phyloP scores from a whole-genome alignment of 208 protist genomes.

The Trypanosoma brucei region DNA sequence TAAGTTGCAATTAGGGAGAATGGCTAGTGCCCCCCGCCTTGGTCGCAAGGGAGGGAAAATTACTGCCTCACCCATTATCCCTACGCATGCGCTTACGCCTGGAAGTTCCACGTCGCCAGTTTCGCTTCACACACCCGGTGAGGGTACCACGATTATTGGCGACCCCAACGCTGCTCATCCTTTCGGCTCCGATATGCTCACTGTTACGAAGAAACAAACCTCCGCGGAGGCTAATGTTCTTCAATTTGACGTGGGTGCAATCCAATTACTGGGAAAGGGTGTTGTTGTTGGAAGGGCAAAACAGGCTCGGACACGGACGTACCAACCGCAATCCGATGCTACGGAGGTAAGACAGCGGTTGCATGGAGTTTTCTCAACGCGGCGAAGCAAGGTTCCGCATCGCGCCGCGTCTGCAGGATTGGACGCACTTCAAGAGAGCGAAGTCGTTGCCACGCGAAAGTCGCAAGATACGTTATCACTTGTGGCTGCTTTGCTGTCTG shows the following conservation, averaged over 20 bases:
- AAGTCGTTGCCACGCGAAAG: slow-evolving; percentile 48
- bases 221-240: slow-evolving; percentile 48
- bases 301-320: slow-evolving; percentile 56
- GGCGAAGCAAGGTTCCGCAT: slow-evolving; percentile 4
- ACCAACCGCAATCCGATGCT: slow-evolving; percentile 38
- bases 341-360: slow-evolving; percentile 44
- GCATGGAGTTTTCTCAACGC: slow-evolving; percentile 28
- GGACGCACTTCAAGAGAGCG: slow-evolving; percentile 20
- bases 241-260: slow-evolving; percentile 81
- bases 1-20: slow-evolving; percentile 10
- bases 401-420: slow-evolving; percentile 17
- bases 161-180: slow-evolving; percentile 35
- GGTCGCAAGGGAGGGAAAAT: slow-evolving; percentile 87
- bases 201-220: slow-evolving; percentile 5
- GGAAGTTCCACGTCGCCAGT: slow-evolving; percentile 52
- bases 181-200: slow-evolving; percentile 18
- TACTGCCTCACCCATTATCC: slow-evolving; percentile 42
- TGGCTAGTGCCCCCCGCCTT: slow-evolving; percentile 74
- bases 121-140: slow-evolving; percentile 28
- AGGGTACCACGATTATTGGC: slow-evolving; percentile 28
- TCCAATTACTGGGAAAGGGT: slow-evolving; percentile 78
- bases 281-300: slow-evolving; percentile 72
- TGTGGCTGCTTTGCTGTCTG: slow-evolving; percentile 30
- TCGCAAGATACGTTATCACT: slow-evolving; percentile 45
- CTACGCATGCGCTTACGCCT: slow-evolving; percentile 31